Evolutionary conservation across 306 rosid genomes (phyloP), one percentile per base, ranked within the genome.

Genomic region (Boehmeria nivea): DNA sequence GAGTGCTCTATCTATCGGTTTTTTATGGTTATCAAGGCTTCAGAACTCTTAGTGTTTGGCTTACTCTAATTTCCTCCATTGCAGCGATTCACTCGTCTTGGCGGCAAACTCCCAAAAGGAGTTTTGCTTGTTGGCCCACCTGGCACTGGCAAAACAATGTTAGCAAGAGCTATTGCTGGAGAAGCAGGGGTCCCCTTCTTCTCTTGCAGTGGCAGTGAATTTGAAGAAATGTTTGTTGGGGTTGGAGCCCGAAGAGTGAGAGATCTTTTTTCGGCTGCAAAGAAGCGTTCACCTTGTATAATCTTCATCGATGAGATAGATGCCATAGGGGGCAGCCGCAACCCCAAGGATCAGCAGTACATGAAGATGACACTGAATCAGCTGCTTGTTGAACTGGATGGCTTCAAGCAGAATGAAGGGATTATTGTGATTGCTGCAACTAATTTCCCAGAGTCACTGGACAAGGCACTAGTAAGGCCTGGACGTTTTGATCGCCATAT

Each of bases 101-200:
- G 99, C 22, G 99, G 99, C 25, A 87, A 85, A 78, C 89, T 91
- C 25, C 95, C 96, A 9, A 85, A 91, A 79, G 99, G 99, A 69
- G 87, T 87, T 63, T 76, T 91, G 71, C 99, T 91, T 54, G 87
- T 87, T 71, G 99, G 99, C 51, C 95, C 94, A 17, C 94, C 99
- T 47, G 99, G 99, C 27, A 91, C 95, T 15, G 96, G 96, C 16
- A 91, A 87, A 73, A 91, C 99, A 27, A 87, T 91, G 99, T 51
- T 91, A 75, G 99, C 96, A 38, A 79, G 89, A 77, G 95, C 99
- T 37, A 83, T 91, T 59, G 99, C 99, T 59, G 96, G 96, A 58
- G 99, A 91, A 82, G 96, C 95, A 28, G 94, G 86, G 62, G 96
- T 91, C 39, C 99, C 99, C 19, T 84, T 91, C 94, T 91, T 85